Evolutionary conservation across 768 basidiomycete genomes (phyloP), one percentile per base, ranked within the genome.

Genomic region (Hygrophorus russula): DNA sequence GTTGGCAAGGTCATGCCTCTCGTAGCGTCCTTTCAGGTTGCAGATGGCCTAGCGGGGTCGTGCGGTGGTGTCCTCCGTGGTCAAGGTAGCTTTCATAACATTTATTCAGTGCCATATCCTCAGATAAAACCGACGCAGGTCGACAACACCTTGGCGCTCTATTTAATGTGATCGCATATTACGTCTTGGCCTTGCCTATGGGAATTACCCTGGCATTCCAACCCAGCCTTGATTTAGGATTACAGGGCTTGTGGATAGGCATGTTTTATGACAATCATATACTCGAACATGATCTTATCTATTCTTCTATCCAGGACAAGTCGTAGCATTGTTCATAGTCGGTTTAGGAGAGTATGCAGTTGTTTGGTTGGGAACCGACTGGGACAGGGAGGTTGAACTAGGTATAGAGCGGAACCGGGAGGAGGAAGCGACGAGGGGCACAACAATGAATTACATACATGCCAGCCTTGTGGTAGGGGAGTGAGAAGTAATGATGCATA

Each of bases 201-300:
- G 89, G 85, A 6, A 66, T 89, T 39, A 79, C 73, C 49, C 71
- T 91, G 10, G 70, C 83, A 4, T 88, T 89, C 59, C 66, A 68
- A 51, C 51, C 55, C 3, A 54, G 58, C 14, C 65, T 65, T 46
- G 30, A 52, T 32, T 55, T 66, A 14, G 78, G 69, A 1, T 67
- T 92, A 12, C 63, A 69, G 37, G 90, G 90, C 11, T 67, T 93
- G 9, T 93, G 90, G 90, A 73, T 84, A 39, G 90, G 88, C 56
- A 55, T 62, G 46, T 71, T 18, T 51, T 59, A 1, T 12, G 40
- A 49, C 11, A 17, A 17, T 13, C 24, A 15, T 8, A 5, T 4
- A 8, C 9, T 5, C 13, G 30, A n/a, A n/a, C 19, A 9, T 30
- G 2, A 15, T 6, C 28, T 14, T 17, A 10, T 32, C 28, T 27